Conservation (phyloP, 176 grass and related monocot species). For the Poa pratensis region DNA sequence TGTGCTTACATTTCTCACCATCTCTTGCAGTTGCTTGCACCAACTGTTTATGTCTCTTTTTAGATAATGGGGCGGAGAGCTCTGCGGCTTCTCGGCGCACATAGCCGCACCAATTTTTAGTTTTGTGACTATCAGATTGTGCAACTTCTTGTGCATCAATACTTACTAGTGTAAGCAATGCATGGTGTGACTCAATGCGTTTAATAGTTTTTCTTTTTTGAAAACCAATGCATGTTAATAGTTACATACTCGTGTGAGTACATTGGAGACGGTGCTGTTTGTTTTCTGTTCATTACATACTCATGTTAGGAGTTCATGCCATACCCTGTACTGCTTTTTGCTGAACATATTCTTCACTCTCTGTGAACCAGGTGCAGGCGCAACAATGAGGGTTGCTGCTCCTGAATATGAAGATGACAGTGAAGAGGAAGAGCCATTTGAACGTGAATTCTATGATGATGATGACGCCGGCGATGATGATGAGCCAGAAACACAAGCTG, state of each 20-base stretch:
- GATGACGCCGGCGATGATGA: constrained; percentile 18
- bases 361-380: not conserved
- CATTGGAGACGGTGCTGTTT: not conserved
- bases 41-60: not conserved
- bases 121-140: not conserved
- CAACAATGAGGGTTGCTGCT: constrained; percentile 13
- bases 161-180: not conserved
- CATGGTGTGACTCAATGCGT: not conserved
- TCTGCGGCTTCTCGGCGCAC: too few species aligned
- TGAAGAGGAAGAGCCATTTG: constrained; percentile 43
- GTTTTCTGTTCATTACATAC: not conserved
- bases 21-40: not conserved
- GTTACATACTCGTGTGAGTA: too few species aligned
- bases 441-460: constrained; percentile 41
- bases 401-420: too few species aligned
- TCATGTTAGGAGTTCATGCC: not conserved
- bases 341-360: constrained; percentile 38
- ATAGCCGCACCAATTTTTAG: not conserved
- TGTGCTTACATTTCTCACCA: not conserved
- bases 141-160: not conserved
- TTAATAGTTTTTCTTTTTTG: too few species aligned
- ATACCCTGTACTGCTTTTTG: not conserved
- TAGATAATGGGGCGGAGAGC: not conserved
- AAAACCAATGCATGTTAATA: too few species aligned
- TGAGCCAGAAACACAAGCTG: constrained; percentile 15